Evolutionary conservation across 371 early-diverging fungal species (phyloP), one percentile per base, ranked within the genome.

Genomic region (Cokeromyces recurvatus): DNA sequence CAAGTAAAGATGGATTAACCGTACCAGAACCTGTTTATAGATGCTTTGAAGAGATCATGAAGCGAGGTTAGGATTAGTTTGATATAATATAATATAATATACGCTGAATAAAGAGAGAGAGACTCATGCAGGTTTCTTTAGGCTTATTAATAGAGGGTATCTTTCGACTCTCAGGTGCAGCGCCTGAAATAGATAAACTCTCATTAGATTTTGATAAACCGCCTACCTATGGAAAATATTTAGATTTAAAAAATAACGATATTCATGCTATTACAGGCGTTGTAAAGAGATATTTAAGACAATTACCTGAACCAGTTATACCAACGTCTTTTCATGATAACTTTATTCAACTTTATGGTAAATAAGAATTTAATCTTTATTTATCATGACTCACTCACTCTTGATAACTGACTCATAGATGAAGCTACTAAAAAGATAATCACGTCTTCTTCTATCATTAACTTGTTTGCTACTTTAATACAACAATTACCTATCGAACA

Each of bases 81-180:
- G n/a, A n/a, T n/a, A n/a, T n/a, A n/a, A n/a, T n/a, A n/a, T n/a
- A n/a, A n/a, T n/a, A n/a, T n/a, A n/a, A n/a, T n/a, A n/a, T n/a
- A n/a, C n/a, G n/a, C n/a, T n/a, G n/a, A n/a, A n/a, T n/a, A n/a
- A n/a, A n/a, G n/a, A n/a, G n/a, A n/a, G n/a, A n/a, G n/a, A n/a
- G n/a, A n/a, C n/a, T n/a, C n/a, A n/a, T n/a, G n/a, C n/a, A n/a
- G n/a, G n/a, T n/a, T 40, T 38, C 45, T 40, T 38, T 40, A 66
- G 74, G 74, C 7, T 46, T 73, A 34, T 31, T 31, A 15, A 56
- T 56, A 14, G 65, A 69, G 52, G 74, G 74, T 17, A 62, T 73
- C 22, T 73, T 73, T 61, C 54, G 74, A 41, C 53, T 73, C 23
- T 73, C 74, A 36, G 70, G 74, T 23, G 70, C 69, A 17, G 65